These are phyloP conservation scores for Candida michaelii DNA, from an alignment of 805 yeast genomes.

Conservation along the genomic window DNA sequence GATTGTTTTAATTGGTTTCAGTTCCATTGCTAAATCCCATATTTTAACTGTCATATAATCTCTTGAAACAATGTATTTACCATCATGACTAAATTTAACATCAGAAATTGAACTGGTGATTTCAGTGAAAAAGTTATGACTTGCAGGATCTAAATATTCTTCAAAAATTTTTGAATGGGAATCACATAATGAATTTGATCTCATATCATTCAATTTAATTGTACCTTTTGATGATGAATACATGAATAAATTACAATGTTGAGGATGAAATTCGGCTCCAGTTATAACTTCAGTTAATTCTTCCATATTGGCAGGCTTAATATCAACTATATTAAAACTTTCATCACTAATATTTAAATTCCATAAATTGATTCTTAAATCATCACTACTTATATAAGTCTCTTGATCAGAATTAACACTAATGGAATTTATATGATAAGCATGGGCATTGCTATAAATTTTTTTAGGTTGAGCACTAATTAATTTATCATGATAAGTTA, in stretches of 20 bases:
- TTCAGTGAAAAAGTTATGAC: conserved; percentile 95
- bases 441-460: conserved; percentile 93
- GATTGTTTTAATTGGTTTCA: conserved; percentile 89
- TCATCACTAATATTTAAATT: conserved; percentile 92
- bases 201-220: conserved; percentile 93
- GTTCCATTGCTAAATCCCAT: conserved; percentile 98
- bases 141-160: conserved; percentile 88
- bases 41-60: conserved; percentile 97
- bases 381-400: conserved; percentile 90
- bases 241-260: conserved; percentile 88
- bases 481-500: conserved; percentile 91
- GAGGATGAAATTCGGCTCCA: conserved; percentile 93
- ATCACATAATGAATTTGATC: conserved; percentile 93
- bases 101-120: conserved; percentile 93
- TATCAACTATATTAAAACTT: conserved; percentile 94
- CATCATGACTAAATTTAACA: conserved; percentile 87
- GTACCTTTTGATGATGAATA: conserved; percentile 95
- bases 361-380: conserved; percentile 94
- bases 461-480: conserved; percentile 93
- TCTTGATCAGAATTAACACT: conserved; percentile 95
- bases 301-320: conserved; percentile 98
- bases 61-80: conserved; percentile 92
- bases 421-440: conserved; percentile 95
- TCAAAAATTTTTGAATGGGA: conserved; percentile 83
- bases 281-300: conserved; percentile 98